Base-by-base conservation (phyloP, 192 early-diverging fungal genomes). In the Backusella tuberculispora region DNA sequence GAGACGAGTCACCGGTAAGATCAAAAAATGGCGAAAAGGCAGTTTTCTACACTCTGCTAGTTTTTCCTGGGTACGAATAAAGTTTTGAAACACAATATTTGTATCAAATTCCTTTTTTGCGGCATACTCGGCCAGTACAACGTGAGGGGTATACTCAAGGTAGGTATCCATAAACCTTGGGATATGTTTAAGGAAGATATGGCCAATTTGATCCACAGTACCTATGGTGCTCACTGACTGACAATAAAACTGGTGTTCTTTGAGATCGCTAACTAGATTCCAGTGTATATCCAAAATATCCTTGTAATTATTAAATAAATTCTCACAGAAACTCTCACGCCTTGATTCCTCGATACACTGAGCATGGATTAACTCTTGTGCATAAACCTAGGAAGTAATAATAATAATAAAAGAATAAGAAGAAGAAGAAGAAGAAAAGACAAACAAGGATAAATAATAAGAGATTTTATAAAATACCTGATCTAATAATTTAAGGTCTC, bases 401-500 rank as follows among this genome's bases (percentile, higher is more conserved):
- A 5, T 43, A n/a, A 24, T 13, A 60, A 60, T 26, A 26, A 60
- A 24, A 2, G n/a, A 8, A 60, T 60, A 60, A 26, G 4, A 8
- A 26, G 7, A 24, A 12, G 2, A 56, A 24, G 0, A 26, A 24
- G 3, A 60, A 26, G 0, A 24, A 12, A 0, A 56, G n/a, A n/a
- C n/a, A n/a, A n/a, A n/a, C n/a, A 69, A 69, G 6, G 34, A 21
- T 10, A 8, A 34, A 4, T 10, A 37, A 66, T 21, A 13, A 8
- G 8, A 3, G 4, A 10, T 66, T 13, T 8, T 15, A 40, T 19
- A 17, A 0, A n/a, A 34, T 65, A 65, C 63, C 69, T 94, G 90
- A 3, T 95, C 89, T 29, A 96, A 85, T 56, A 94, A 85, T 41
- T 93, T 88, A 44, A 99, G 85, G 86, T 99, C 97, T 26, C 88